Percentiles rank a stretch among this genome's conserved stretches.
phyloP scores from a whole-genome alignment of 129 eudicot genomes.

The Oenanthe sinensis region DNA sequence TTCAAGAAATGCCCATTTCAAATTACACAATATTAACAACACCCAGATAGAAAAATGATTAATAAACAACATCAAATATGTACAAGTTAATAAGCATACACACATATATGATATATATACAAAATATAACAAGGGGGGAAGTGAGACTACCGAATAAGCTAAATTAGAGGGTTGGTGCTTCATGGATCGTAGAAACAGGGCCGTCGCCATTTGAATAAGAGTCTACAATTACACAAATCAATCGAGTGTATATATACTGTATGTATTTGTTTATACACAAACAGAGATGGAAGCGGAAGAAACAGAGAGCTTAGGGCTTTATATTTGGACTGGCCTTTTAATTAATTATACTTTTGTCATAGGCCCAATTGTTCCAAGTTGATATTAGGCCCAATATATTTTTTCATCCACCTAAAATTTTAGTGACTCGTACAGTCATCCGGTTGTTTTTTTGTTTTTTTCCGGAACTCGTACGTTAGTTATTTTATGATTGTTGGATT shows the following conservation, averaged over 20 bases:
- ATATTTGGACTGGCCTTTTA: background rate
- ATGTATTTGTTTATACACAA: too few relatives aligned
- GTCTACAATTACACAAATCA: background rate
- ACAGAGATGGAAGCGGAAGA: background rate
- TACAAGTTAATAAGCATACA: background rate
- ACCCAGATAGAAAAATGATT: background rate
- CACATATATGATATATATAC: background rate
- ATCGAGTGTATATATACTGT: background rate
- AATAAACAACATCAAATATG: background rate
- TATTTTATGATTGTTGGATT: too few relatives aligned
- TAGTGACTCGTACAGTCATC: too few relatives aligned
- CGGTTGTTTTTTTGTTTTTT: too few relatives aligned
- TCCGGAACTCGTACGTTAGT: too few relatives aligned
- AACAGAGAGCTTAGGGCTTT: background rate
- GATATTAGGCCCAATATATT: too few relatives aligned
- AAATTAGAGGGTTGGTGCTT: background rate
- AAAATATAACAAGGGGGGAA: background rate
- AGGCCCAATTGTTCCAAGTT: too few relatives aligned
- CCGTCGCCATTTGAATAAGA: background rate
- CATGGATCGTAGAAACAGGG: background rate
- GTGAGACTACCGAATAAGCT: background rate
- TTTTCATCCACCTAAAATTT: too few relatives aligned
- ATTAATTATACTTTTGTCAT: too few relatives aligned
- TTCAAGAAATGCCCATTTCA: background rate
- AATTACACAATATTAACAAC: background rate